These are phyloP conservation scores for Hymenotorrendiella dingleyae DNA, from an alignment of 2,329 filamentous ascomycete genomes.

Conservation along the genomic window DNA sequence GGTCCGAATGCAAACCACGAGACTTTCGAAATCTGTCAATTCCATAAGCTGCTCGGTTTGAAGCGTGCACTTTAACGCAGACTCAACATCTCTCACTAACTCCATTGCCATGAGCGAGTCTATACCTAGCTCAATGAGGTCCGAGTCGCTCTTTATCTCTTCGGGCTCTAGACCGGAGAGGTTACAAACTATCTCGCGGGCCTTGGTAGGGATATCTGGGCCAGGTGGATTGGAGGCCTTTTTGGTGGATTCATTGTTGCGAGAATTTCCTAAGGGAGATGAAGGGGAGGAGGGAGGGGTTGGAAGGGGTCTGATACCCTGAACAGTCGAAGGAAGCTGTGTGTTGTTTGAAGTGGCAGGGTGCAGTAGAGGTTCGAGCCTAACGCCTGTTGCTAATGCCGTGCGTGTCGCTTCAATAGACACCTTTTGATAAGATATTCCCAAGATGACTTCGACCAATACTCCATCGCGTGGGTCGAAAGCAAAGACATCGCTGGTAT, in stretches of 20 bases:
- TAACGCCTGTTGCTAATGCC: no score
- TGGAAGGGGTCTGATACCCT: no score
- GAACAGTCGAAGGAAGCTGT: no score
- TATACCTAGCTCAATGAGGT: constrained; percentile 40
- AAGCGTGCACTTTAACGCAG: constrained; percentile 31
- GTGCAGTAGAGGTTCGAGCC: no score
- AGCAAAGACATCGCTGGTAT: constrained; percentile 32
- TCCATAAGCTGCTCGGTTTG: constrained; percentile 6
- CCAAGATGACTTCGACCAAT: constrained; percentile 32
- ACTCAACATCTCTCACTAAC: constrained; percentile 37
- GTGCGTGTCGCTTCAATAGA: no score
- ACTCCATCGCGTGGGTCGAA: constrained; percentile 28
- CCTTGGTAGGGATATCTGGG: background rate
- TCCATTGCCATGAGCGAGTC: constrained; percentile 47
- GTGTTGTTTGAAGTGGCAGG: background rate
- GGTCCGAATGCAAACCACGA: background rate
- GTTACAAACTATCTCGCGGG: constrained; percentile 23
- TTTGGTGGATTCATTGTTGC: no score
- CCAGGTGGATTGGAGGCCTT: no score
- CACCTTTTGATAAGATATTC: constrained; percentile 29
- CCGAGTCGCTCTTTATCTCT: constrained; percentile 34
- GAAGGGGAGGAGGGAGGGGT: no score
- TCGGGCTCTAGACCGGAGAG: constrained; percentile 32
- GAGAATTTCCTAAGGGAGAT: no score
- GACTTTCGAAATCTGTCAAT: background rate